A percentile compares a stretch with the other conserved stretches of the same genome.
phyloP scores from a whole-genome alignment of 1,139 yeast genomes.

The Diutina pseudorugosa region DNA sequence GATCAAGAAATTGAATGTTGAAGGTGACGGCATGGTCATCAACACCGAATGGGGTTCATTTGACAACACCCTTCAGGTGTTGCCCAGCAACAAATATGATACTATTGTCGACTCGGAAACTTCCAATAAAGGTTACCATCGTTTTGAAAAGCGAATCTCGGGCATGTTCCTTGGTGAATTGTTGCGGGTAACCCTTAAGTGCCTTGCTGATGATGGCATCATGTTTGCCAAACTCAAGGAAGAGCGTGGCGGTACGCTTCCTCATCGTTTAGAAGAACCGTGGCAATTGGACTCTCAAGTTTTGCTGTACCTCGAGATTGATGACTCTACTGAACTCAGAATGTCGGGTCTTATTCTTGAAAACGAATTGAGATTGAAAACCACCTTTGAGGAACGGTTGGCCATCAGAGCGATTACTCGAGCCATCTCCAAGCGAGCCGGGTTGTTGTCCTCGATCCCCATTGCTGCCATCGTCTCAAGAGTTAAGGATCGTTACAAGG shows the following conservation, averaged over 20 bases:
- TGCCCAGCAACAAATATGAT: constrained; percentile 74
- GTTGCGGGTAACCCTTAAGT: constrained; percentile 58
- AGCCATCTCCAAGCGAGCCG: constrained; percentile 77
- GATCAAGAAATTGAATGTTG: constrained; percentile 19
- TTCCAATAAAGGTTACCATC: constrained; percentile 76
- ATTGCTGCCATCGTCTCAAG: constrained; percentile 56
- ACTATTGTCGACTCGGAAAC: constrained; percentile 54
- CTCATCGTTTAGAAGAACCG: constrained; percentile 57
- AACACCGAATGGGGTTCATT: constrained; percentile 98
- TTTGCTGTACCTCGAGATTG: constrained; percentile 72
- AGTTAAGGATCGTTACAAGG: constrained; percentile 30
- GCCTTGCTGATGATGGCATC: constrained; percentile 44
- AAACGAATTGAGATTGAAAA: constrained; percentile 53
- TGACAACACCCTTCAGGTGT: constrained; percentile 59
- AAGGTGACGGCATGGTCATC: constrained; percentile 61
- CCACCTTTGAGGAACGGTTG: constrained; percentile 54
- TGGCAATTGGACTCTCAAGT: constrained; percentile 78
- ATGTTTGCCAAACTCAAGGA: constrained; percentile 44
- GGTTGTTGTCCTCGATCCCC: constrained; percentile 77
- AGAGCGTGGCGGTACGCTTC: constrained; percentile 39
- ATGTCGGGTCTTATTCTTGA: constrained; percentile 55
- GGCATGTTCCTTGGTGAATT: constrained; percentile 94
- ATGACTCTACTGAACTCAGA: constrained; percentile 56
- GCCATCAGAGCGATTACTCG: constrained; percentile 63
- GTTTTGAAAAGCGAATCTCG: constrained; percentile 85